Base-by-base conservation (phyloP, 1,284 basidiomycete species). In the Omphalotus olearius region DNA sequence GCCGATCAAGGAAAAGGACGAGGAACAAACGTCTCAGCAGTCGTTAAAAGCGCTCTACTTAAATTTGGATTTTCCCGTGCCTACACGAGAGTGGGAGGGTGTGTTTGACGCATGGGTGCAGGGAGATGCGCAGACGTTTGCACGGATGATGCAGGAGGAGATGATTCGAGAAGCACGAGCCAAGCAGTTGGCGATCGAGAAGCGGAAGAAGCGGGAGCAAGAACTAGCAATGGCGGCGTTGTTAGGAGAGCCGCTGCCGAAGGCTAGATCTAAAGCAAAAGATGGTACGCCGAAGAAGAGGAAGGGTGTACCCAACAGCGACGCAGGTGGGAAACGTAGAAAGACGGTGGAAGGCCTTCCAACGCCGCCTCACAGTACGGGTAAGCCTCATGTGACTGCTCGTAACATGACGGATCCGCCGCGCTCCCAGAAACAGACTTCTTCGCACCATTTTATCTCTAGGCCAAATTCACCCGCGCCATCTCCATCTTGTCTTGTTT, bases 21-120 rank as follows among this genome's bases (percentile, higher is more conserved):
- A 82, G n/a, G 37, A 45, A 40, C 51, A 52, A 33, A 26, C 38
- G 11, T 77, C 75, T 10, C 72, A 69, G 52, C 67, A 69, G 30
- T 78, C 82, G 0, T 73, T 91, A 47, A 85, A 82, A 63, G 82
- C 87, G 0, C 76, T 97, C 17, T 92, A 93, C 66, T 74, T 97
- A 55, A 97, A 97, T 68, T 73, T 92, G 51, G 93, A 97, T 61
- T 93, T 94, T 61, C 94, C 94, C 0, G 80, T 85, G 11, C 91
- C 91, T 9, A 84, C 84, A 6, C 76, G 83, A 47, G 91, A 94
- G 59, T 97, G 93, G 93, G 86, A 91, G 57, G 90, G 85, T 18
- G 85, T 94, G 2, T 97, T 98, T 61, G 93, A 98, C 67, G 79
- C 85, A 25, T 98, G 93, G 91, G 68, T 94, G 43, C 83, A 92